Conservation (phyloP, 495 filamentous ascomycete genomes). For the Aspergillus sclerotioniger region DNA sequence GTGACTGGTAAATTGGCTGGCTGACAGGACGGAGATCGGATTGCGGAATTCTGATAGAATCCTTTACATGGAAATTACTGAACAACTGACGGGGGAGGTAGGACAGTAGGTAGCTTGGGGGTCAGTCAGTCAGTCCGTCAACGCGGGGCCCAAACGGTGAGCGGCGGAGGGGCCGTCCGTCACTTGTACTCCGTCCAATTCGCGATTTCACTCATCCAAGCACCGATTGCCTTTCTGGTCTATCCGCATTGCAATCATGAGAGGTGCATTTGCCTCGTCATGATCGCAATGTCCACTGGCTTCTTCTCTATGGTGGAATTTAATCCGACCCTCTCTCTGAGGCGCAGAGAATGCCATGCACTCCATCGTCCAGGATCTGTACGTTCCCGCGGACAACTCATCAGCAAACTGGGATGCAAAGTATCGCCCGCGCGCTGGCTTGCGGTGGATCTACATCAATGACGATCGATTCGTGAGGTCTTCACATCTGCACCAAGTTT, state of each 20-base stretch:
- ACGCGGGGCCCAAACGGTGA: conserved; percentile 2
- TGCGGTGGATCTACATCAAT: not conserved
- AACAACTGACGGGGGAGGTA: too few relatives aligned
- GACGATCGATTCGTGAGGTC: not conserved
- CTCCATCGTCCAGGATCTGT: not conserved
- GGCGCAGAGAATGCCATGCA: conserved; percentile 6
- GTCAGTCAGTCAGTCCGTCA: too few relatives aligned
- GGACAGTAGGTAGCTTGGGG: too few relatives aligned
- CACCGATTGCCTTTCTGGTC: not conserved
- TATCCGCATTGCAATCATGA: not conserved
- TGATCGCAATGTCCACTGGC: not conserved
- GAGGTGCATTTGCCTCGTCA: not conserved
- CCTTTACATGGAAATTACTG: too few relatives aligned
- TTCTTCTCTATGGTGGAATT: not conserved
- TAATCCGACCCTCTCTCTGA: conserved; percentile 6
- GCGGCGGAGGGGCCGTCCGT: not conserved
- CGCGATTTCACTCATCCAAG: not conserved
- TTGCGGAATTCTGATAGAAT: too few relatives aligned
- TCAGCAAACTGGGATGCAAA: not conserved
- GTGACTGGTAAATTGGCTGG: conserved; percentile 16
- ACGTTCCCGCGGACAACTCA: conserved; percentile 6
- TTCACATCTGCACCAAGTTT: not conserved
- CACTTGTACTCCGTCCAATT: not conserved
- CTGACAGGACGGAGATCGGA: not conserved
- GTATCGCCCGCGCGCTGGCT: not conserved